Evolutionary conservation across 73 alveolate species (phyloP), one percentile per base, ranked within the genome.

Genomic region (Stentor coeruleus): DNA sequence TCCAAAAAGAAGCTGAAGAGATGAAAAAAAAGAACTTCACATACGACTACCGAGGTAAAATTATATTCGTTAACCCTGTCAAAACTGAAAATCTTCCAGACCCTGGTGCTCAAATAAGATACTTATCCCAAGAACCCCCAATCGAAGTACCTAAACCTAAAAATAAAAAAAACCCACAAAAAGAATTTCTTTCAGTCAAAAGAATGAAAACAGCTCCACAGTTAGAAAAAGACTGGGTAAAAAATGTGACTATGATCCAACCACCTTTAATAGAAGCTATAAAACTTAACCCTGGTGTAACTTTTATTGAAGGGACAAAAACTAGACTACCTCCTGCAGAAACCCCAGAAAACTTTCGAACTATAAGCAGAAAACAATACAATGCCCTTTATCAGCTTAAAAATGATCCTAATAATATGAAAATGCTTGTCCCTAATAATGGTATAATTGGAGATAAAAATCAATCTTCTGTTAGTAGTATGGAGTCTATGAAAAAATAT

Each of bases 161-260:
- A 66, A 31, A 33, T 66, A 37, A 33, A 26, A 66, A 66, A 66
- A 66, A 66, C 49, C 39, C 79, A 11, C n/a, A 20, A 26, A 66
- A 66, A 26, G 79, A 66, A 15, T 66, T 66, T 66, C 33, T 40
- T 20, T 14, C 37, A 11, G 79, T 66, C 11, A 66, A 66, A 66
- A 31, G 40, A 11, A 33, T 20, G 14, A 66, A 66, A 31, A 20
- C n/a, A 26, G 79, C 79, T 31, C 79, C 79, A 33, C 0, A 14
- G 1, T 40, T 28, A 49, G 66, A 49, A 49, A 49, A 49, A 20
- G 28, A 11, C 66, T 49, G 66, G 66, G 66, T 49, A 11, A 6
- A 20, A 20, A 49, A 49, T 20, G 20, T 49, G 66, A 49, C 20
- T 20, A 11, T 49, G 20, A 49, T 11, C 28, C 20, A 6, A 49